A percentile compares a stretch with the other conserved stretches of the same genome.
Conservation (phyloP, 768 basidiomycete species). For the Agrocybe chaxingu region DNA sequence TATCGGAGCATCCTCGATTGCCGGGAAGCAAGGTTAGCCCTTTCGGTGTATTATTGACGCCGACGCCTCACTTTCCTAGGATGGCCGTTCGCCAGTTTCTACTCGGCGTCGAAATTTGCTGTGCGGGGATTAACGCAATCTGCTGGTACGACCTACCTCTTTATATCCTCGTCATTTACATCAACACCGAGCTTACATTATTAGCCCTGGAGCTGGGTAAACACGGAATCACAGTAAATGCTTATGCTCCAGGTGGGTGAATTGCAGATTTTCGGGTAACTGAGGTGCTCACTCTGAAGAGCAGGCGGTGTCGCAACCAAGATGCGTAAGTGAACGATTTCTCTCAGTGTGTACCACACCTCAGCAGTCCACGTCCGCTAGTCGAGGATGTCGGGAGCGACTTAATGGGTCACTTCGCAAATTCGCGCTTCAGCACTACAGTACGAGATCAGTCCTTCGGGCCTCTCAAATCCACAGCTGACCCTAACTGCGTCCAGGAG, state of each 20-base stretch:
- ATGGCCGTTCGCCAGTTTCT: slow-evolving; percentile 9
- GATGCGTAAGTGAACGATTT: slow-evolving; percentile 14
- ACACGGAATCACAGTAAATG: slow-evolving; percentile 30
- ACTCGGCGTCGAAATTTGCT: slow-evolving; percentile 34
- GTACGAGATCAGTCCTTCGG: not conserved
- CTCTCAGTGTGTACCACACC: too few species aligned
- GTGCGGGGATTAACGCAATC: slow-evolving; percentile 34
- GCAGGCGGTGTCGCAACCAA: slow-evolving; percentile 20
- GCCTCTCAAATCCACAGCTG: too few species aligned
- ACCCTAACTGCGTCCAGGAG: not conserved
- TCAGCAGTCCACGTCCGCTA: not conserved
- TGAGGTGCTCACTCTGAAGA: not conserved
- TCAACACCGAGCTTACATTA: slow-evolving; percentile 3
- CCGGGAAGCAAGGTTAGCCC: slow-evolving; percentile 33
- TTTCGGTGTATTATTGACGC: too few species aligned
- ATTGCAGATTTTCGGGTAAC: not conserved
- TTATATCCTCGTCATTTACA: not conserved
- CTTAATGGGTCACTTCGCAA: not conserved
- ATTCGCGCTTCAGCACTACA: not conserved
- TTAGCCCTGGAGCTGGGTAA: slow-evolving; percentile 21
- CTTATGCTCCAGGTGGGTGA: slow-evolving; percentile 28
- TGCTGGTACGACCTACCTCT: slow-evolving; percentile 22
- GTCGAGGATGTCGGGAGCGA: slow-evolving; percentile 1
- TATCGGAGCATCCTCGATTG: slow-evolving; percentile 39
- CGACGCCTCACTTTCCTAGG: too few species aligned